These are phyloP conservation scores for Ustilago shanxiensis DNA, from an alignment of 1,284 basidiomycete species.

Conservation along the genomic window DNA sequence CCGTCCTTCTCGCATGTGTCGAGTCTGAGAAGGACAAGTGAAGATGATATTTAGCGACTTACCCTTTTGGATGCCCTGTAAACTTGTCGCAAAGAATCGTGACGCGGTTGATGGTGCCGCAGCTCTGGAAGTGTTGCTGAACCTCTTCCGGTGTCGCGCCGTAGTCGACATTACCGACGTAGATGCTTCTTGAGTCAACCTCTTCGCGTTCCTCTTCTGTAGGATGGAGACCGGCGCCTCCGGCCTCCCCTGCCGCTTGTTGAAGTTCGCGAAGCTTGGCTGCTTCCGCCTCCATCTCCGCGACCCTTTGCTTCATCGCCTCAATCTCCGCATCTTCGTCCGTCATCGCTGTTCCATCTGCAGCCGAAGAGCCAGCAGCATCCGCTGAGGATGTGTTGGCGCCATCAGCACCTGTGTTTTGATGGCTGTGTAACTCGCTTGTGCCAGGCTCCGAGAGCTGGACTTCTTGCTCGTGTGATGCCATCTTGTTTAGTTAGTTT, in stretches of 20 bases:
- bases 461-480: slow-evolving; percentile 49
- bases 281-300: slow-evolving; percentile 90
- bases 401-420: slow-evolving; percentile 12
- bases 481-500: slow-evolving; percentile 30
- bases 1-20: no score
- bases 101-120: slow-evolving; percentile 97
- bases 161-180: slow-evolving; percentile 99
- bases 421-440: slow-evolving; percentile 26
- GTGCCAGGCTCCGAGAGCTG: slow-evolving; percentile 46
- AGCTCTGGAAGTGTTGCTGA: slow-evolving; percentile 95
- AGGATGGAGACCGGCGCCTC: slow-evolving; percentile 39
- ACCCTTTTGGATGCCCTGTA: slow-evolving; percentile 99
- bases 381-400: slow-evolving; percentile 11
- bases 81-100: slow-evolving; percentile 99
- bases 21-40: background rate
- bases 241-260: slow-evolving; percentile 79
- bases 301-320: slow-evolving; percentile 82
- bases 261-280: slow-evolving; percentile 90
- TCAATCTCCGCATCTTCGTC: slow-evolving; percentile 72
- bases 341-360: slow-evolving; percentile 36
- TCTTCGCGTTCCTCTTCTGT: slow-evolving; percentile 73
- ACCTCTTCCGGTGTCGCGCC: slow-evolving; percentile 97
- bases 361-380: background rate
- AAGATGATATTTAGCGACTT: slow-evolving; percentile 63
- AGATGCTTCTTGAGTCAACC: slow-evolving; percentile 89